phyloP scores from a whole-genome alignment of 768 basidiomycete species.

The Tremella fuciformis region DNA sequence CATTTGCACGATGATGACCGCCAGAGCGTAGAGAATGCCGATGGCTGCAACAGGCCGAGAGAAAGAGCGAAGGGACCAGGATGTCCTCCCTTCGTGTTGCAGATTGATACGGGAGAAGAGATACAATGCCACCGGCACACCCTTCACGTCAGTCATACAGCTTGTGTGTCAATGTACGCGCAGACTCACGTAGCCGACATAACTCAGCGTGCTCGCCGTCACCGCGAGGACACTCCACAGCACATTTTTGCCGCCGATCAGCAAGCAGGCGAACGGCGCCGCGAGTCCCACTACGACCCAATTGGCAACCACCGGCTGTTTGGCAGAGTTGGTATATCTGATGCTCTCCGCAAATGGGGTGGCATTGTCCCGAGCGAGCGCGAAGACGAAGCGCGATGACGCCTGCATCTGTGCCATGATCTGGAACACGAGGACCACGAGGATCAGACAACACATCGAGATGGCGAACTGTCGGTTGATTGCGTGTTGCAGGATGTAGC shows the following conservation, averaged over 20 bases:
- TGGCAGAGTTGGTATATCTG: conserved; percentile 36
- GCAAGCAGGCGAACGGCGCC: conserved; percentile 43
- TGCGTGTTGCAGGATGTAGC: conserved; percentile 49
- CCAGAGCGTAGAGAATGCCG: conserved; percentile 28
- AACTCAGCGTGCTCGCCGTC: conserved; percentile 48
- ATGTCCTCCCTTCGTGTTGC: conserved; percentile 50
- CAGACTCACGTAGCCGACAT: conserved; percentile 45
- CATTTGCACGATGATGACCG: conserved; percentile 45
- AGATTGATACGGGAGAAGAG: conserved; percentile 42
- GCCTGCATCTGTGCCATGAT: conserved; percentile 53
- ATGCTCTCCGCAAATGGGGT: conserved; percentile 52
- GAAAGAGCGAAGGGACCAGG: conserved; percentile 47
- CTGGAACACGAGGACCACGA: conserved; percentile 48
- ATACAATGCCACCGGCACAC: conserved; percentile 42
- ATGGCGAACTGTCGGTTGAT: conserved; percentile 43
- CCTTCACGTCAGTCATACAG: conserved; percentile 22
- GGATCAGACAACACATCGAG: conserved; percentile 39
- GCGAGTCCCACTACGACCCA: conserved; percentile 49
- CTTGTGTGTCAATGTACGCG: not conserved
- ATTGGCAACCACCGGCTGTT: conserved; percentile 50
- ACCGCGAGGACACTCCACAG: conserved; percentile 50
- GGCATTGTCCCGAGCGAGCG: conserved; percentile 53
- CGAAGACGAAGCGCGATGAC: conserved; percentile 54
- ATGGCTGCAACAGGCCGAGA: conserved; percentile 36
- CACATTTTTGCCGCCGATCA: conserved; percentile 41